phyloP scores from a whole-genome alignment of 257 asterid genomes.

The Nicotiana benthamiana region DNA sequence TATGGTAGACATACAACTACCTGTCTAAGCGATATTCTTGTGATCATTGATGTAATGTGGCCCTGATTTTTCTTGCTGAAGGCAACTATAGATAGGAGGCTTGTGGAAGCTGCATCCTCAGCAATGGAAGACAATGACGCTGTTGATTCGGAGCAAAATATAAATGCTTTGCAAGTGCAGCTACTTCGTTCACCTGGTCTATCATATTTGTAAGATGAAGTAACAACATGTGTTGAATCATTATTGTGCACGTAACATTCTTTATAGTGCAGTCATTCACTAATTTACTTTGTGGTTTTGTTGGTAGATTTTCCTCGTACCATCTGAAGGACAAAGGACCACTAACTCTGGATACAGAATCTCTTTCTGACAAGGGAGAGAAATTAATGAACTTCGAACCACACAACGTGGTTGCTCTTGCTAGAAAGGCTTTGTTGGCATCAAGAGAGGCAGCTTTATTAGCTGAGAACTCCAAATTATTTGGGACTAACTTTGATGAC shows the following conservation, averaged over 20 bases:
- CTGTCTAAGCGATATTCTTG: not conserved
- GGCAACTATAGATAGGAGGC: conserved; percentile 47
- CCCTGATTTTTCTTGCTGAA: conserved; percentile 16
- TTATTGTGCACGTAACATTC: not conserved
- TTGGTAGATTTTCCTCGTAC: conserved; percentile 51
- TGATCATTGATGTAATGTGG: conserved; percentile 12
- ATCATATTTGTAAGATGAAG: conserved; percentile 72
- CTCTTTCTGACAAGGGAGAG: conserved; percentile 24
- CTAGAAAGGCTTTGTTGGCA: conserved; percentile 69
- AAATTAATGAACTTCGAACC: conserved; percentile 33
- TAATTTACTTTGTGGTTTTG: conserved; percentile 8
- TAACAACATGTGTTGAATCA: not conserved
- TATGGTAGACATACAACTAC: not conserved
- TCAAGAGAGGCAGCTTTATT: conserved; percentile 57
- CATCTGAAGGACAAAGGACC: conserved; percentile 21
- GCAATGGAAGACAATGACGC: conserved; percentile 23
- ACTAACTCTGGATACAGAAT: conserved; percentile 4
- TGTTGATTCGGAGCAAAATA: conserved; percentile 29
- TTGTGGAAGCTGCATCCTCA: conserved; percentile 26
- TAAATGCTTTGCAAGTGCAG: conserved; percentile 31
- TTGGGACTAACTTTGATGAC: conserved; percentile 24
- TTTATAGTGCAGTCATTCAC: not conserved
- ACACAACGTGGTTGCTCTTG: conserved; percentile 54
- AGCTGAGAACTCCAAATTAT: conserved; percentile 37
- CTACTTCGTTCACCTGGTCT: conserved; percentile 46